A percentile compares a stretch with the other conserved stretches of the same genome.
Conservation (phyloP, 2,329 filamentous ascomycete genomes). For the Mycosphaerella arachidis region DNA sequence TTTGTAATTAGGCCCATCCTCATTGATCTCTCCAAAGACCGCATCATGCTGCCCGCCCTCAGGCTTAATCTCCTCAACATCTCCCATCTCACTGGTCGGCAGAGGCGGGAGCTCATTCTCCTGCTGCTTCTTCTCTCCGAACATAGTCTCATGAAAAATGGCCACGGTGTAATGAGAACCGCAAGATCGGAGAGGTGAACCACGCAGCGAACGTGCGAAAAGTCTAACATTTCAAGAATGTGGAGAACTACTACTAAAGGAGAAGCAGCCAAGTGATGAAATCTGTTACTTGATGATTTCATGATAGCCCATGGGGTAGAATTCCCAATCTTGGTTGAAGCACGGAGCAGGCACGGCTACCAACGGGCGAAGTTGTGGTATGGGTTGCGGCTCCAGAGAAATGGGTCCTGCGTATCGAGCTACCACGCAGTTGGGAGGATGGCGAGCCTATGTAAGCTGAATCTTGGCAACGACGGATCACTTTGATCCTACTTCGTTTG, state of each 20-base stretch:
- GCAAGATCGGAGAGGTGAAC: too few species aligned
- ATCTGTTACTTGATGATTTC: not conserved
- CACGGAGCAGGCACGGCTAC: not conserved
- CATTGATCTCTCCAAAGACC: conserved; percentile 16
- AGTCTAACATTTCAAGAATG: not conserved
- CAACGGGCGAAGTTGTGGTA: not conserved
- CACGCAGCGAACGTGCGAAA: not conserved
- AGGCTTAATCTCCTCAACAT: conserved; percentile 13
- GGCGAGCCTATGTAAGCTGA: too few species aligned
- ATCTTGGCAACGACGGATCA: not conserved
- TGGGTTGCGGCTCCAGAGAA: not conserved
- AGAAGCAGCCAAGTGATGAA: not conserved
- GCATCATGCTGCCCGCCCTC: conserved; percentile 5
- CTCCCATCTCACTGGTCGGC: conserved; percentile 14
- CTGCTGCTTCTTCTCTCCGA: conserved; percentile 13
- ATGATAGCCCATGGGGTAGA: not conserved
- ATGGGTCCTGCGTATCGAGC: not conserved
- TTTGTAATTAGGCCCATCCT: conserved; percentile 15
- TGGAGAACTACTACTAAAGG: not conserved
- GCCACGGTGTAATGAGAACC: too few species aligned
- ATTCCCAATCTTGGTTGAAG: not conserved
- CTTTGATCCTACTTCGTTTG: not conserved
- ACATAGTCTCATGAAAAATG: conserved; percentile 3
- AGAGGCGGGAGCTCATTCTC: conserved; percentile 17
- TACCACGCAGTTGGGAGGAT: not conserved